These are phyloP conservation scores for Scenedesmus sp. DNA, from an alignment of 163 green algal species.

Conservation along the genomic window DNA sequence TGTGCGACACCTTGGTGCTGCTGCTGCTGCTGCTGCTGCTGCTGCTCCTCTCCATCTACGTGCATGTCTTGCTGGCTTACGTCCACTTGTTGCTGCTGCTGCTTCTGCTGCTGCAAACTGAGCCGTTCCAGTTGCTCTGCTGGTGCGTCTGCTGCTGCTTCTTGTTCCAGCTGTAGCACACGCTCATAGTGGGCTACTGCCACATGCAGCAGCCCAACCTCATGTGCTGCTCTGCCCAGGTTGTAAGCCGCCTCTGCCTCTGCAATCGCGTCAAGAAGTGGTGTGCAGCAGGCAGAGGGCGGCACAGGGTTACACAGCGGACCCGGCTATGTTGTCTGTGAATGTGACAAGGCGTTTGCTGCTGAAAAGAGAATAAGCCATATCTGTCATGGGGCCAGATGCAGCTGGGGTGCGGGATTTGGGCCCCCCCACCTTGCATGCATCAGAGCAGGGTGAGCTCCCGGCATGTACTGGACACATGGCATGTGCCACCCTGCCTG, in stretches of 20 bases:
- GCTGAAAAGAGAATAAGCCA: no score
- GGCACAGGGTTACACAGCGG: neutral
- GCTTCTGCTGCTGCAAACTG: conserved; percentile 17
- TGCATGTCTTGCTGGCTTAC: neutral
- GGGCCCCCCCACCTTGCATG: no score
- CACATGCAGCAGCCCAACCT: conserved; percentile 86
- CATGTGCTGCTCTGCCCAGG: conserved; percentile 87
- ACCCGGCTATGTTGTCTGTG: no score
- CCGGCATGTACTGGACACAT: no score
- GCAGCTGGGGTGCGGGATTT: no score
- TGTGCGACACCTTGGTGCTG: neutral
- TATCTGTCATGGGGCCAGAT: no score
- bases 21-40: neutral
- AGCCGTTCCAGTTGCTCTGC: conserved; percentile 10
- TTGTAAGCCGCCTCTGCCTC: conserved; percentile 89
- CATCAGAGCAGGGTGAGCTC: no score
- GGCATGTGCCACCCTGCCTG: no score
- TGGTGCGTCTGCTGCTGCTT: conserved; percentile 16
- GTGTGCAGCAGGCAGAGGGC: neutral
- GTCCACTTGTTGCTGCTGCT: conserved; percentile 28
- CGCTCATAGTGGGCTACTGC: conserved; percentile 85
- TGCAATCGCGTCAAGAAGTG: neutral
- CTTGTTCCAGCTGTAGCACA: conserved; percentile 58
- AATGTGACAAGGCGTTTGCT: no score
- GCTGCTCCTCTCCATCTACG: neutral